Base-by-base conservation (phyloP, 805 yeast genomes). In the Candida peoriensis region DNA sequence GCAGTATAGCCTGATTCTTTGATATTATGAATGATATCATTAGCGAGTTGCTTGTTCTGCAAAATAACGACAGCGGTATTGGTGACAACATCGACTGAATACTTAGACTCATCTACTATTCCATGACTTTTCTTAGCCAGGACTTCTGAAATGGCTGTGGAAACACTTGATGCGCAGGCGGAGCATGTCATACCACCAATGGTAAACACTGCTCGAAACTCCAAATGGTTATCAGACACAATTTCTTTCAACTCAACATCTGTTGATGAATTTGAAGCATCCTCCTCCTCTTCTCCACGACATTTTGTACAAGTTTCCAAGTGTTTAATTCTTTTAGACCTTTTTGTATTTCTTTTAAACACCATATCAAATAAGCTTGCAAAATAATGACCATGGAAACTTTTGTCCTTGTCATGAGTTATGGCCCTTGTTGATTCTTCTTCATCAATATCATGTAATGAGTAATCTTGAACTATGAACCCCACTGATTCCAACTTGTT, bases 131-230 rank as follows among this genome's bases (percentile, higher is more conserved):
- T 32, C 23, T 20, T 38, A 18, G 12, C 24, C 12, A 63, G 38
- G 1, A 58, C 51, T 2, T 46, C 50, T 8, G 43, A 43, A 5
- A 72, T 58, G 0, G 74, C 70, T 13, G 57, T 57, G 1, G 72
- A 64, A 19, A 81, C 68, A 2, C 74, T 54, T 2, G 69, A 60
- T 7, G 74, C 55, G 50, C 87, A 79, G 5, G 80, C 60, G 4
- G 81, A 75, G 49, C 87, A 78, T 2, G 84, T 72, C 87, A 81
- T 79, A 3, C 85, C 87, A 9, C 69, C 68, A 33, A 81, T 62
- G 7, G 78, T 60, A 36, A 74, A 69, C 1, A 73, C 68, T 0
- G 81, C 85, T 31, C 74, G 52, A 40, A 57, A 70, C 28, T 60
- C 61, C 19, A 40, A 32, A 7, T 48, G 37, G 4, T 10, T 19